Conservation (phyloP, 2,329 filamentous ascomycete species). For the Periconia sp. region DNA sequence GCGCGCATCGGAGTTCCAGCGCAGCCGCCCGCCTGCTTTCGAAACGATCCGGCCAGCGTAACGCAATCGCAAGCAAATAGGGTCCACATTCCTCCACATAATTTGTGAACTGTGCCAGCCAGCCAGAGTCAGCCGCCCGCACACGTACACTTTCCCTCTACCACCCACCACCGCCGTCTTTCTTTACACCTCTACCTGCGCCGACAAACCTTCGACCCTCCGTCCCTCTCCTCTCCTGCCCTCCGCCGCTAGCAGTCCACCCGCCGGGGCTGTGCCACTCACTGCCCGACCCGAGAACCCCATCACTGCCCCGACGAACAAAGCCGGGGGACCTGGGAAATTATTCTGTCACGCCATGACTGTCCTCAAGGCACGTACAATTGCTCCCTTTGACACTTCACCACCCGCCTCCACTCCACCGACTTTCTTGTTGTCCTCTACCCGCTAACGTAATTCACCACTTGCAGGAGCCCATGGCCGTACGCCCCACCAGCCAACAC, state of each 20-base stretch:
- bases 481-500: conserved; percentile 49
- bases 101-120: conserved; percentile 7
- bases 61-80: conserved; percentile 21
- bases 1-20: conserved; percentile 4
- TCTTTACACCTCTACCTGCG: conserved; percentile 1
- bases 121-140: not conserved
- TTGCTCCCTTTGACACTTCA: conserved; percentile 13
- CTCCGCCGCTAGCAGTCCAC: not conserved
- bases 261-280: conserved; percentile 6
- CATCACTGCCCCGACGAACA: conserved; percentile 17
- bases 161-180: conserved; percentile 12
- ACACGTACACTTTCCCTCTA: conserved; percentile 11
- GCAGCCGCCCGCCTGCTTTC: conserved; percentile 17
- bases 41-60: conserved; percentile 21
- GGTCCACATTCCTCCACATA: conserved; percentile 16
- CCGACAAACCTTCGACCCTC: not conserved
- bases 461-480: conserved; percentile 43
- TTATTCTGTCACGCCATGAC: conserved; percentile 31
- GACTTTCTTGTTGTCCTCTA: conserved; percentile 4
- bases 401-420: conserved; percentile 10
- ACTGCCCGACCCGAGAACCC: conserved; percentile 2
- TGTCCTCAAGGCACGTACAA: conserved; percentile 39
- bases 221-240: conserved; percentile 1
- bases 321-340: conserved; percentile 10
- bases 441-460: conserved; percentile 28